A percentile compares a stretch with the other conserved stretches of the same genome.
Conservation (phyloP, 495 filamentous ascomycete genomes). For the Chaetomidium leptoderma region DNA sequence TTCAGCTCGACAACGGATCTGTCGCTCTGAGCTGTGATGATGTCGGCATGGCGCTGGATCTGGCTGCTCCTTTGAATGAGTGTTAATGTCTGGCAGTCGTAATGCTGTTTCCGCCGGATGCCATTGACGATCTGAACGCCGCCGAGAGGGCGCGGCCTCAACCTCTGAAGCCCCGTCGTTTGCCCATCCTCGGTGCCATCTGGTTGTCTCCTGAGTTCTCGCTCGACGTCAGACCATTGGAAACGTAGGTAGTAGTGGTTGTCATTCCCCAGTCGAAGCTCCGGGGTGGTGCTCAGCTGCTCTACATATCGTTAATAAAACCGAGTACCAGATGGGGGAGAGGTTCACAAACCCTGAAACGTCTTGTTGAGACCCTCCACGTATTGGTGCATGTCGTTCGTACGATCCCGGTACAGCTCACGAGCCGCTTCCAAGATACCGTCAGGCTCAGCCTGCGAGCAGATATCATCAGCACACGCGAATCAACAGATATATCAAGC, state of each 20-base stretch:
- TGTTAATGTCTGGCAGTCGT: constrained; percentile 82
- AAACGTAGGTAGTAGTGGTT: constrained; percentile 77
- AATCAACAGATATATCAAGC: too few relatives aligned
- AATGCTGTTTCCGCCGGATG: constrained; percentile 62
- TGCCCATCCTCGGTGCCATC: background rate
- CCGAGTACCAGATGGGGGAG: background rate
- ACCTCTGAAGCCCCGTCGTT: background rate
- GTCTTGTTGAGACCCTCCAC: constrained; percentile 59
- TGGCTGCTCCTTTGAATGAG: constrained; percentile 64
- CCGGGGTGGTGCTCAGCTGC: constrained; percentile 26
- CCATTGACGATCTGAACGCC: constrained; percentile 59
- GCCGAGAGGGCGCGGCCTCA: constrained; percentile 12
- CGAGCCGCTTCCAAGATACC: constrained; percentile 84
- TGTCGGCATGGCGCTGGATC: constrained; percentile 63
- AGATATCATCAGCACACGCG: background rate
- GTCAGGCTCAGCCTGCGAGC: constrained; percentile 67
- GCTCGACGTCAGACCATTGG: constrained; percentile 57
- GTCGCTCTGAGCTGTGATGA: constrained; percentile 73
- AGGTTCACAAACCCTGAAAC: constrained; percentile 14
- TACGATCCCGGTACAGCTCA: constrained; percentile 80
- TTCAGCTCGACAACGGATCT: constrained; percentile 66
- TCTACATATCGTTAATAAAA: constrained; percentile 44
- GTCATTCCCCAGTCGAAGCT: constrained; percentile 69
- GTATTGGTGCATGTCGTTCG: constrained; percentile 67
- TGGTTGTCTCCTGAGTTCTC: constrained; percentile 59